Base-by-base conservation (phyloP, 805 yeast species). In the Sungouiella blattae region DNA sequence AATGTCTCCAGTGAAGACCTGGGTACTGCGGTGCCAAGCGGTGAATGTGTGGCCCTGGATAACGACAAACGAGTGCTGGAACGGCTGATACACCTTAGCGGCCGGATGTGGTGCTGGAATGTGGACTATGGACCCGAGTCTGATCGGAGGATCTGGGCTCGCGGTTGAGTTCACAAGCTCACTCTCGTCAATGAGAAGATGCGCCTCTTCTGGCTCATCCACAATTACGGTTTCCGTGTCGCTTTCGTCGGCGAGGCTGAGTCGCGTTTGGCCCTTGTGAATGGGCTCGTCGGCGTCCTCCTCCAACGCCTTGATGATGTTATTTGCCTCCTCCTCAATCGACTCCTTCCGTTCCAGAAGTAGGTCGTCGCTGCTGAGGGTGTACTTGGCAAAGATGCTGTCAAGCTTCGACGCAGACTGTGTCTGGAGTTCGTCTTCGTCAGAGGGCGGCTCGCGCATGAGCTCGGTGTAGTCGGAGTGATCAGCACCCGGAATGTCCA, bases 191-290 rank as follows among this genome's bases (percentile, higher is more conserved):
- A 34, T 9, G 2, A 32, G 11, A 6, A 33, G 32, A 17, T 25
- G 21, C 5, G 34, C 38, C 11, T 18, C 26, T 9, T 34, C 39
- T 2, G 39, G 35, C 33, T 43, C 48, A 29, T 41, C 46, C 2
- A 37, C 40, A 20, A 42, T 43, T 18, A 43, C 48, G 4, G 50
- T 46, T 17, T 46, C 50, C 6, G 48, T 33, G 20, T 46, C 50
- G 30, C 48, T 46, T 15, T 40, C 47, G 5, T 36, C 41, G 11
- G 28, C 28, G 11, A 11, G 11, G 28, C 18, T 15, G 8, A 14
- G 18, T 13, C 28, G 6, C 7, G 17, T 15, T 24, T 6, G 14
- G 15, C 12, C 28, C n/a, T n/a, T n/a, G n/a, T n/a, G n/a, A n/a
- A n/a, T n/a, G n/a, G n/a, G n/a, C n/a, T n/a, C n/a, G n/a, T n/a